Evolutionary conservation across 139 green algal species (phyloP).

Genomic region (Ettlia oleoabundans): DNA sequence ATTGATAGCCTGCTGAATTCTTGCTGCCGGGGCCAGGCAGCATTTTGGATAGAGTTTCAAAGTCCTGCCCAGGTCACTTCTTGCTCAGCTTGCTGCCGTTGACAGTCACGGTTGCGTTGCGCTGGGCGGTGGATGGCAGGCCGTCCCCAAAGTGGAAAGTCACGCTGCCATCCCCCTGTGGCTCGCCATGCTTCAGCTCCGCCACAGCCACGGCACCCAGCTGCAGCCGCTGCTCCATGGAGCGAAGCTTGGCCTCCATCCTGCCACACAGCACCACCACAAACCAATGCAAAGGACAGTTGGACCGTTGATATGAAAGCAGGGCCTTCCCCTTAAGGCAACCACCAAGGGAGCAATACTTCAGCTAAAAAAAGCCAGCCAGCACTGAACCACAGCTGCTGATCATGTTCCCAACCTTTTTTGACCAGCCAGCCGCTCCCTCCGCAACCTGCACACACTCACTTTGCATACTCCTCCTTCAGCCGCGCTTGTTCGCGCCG

Average conservation of each 20-base stretch:
- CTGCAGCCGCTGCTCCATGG: constrained; percentile 54
- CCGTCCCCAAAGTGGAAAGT: constrained; percentile 25
- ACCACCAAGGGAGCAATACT: too few species aligned
- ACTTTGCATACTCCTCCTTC: constrained; percentile 58
- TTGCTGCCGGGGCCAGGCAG: too few species aligned
- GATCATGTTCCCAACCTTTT: not conserved
- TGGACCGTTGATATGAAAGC: too few species aligned
- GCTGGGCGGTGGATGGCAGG: not conserved
- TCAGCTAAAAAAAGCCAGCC: not conserved
- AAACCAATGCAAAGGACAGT: too few species aligned
- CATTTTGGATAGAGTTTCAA: too few species aligned
- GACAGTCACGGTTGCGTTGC: not conserved
- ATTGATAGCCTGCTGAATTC: too few species aligned
- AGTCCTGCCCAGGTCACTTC: too few species aligned
- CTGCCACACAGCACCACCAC: too few species aligned
- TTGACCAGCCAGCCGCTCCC: not conserved
- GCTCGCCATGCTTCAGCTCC: not conserved
- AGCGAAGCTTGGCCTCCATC: constrained; percentile 60
- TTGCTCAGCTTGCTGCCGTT: constrained; percentile 9
- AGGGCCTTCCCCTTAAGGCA: too few species aligned
- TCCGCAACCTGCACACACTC: not conserved
- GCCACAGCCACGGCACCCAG: constrained; percentile 21
- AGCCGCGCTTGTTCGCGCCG: constrained; percentile 51
- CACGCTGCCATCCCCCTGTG: not conserved
- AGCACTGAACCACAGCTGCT: not conserved